Evolutionary conservation across 345 rosid genomes (phyloP).

Genomic region (Pistacia atlantica): DNA sequence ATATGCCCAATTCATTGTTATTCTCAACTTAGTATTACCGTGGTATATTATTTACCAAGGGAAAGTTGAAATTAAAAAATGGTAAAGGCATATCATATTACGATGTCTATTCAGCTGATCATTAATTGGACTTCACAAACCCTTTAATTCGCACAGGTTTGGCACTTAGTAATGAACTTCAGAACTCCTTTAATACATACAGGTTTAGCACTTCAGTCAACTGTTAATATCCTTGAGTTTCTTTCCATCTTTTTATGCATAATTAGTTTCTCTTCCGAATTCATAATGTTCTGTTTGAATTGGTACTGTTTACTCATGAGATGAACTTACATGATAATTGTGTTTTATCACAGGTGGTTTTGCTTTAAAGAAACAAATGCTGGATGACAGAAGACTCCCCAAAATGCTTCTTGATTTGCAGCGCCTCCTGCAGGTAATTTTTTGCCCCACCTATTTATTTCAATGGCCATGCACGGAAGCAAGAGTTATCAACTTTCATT

Average conservation of each 20-base stretch:
- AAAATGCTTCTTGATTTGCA: slow-evolving; percentile 95
- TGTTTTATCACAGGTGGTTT: slow-evolving; percentile 65
- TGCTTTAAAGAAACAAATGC: slow-evolving; percentile 86
- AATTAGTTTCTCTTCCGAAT: background rate
- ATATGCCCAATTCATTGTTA: background rate
- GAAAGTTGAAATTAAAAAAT: background rate
- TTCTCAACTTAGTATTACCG: background rate
- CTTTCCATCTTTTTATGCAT: background rate
- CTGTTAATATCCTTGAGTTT: background rate
- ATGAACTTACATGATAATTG: slow-evolving; percentile 3
- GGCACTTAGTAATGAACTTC: background rate
- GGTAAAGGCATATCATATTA: background rate
- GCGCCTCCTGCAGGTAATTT: slow-evolving; percentile 82
- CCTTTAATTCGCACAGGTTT: background rate
- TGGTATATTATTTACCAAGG: background rate
- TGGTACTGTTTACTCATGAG: background rate
- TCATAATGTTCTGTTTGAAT: slow-evolving; percentile 7
- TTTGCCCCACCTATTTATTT: background rate
- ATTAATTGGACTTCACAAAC: background rate
- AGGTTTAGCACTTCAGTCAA: background rate
- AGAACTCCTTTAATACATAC: background rate
- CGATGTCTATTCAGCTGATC: background rate
- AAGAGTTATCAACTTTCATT: background rate
- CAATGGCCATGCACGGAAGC: background rate
- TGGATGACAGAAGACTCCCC: slow-evolving; percentile 89